Evolutionary conservation across 805 yeast genomes (phyloP).

Genomic region (Cyberlindnera mrakii): DNA sequence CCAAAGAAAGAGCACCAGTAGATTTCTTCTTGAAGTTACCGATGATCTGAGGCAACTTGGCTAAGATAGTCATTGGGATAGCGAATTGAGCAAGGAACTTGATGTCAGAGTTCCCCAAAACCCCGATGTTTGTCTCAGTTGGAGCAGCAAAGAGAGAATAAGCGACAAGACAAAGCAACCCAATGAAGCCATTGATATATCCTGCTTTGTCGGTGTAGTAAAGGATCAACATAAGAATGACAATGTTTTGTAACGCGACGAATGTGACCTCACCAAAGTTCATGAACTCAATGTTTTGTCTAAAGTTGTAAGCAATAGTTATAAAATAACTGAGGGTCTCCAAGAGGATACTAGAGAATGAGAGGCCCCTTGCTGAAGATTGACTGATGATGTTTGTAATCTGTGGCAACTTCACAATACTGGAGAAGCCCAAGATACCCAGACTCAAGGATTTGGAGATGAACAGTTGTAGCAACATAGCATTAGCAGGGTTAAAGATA

Average conservation of each 20-base stretch:
- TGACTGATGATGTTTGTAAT: slow-evolving; percentile 27
- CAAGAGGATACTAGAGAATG: slow-evolving; percentile 26
- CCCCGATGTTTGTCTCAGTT: slow-evolving; percentile 10
- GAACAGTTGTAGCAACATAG: slow-evolving; percentile 24
- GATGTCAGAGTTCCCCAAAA: slow-evolving; percentile 20
- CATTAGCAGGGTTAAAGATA: slow-evolving; percentile 17
- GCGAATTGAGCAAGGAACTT: slow-evolving; percentile 26
- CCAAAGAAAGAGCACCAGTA: slow-evolving; percentile 36
- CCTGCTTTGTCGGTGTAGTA: slow-evolving; percentile 11
- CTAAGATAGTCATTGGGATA: slow-evolving; percentile 29
- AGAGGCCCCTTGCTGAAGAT: slow-evolving; percentile 30
- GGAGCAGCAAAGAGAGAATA: slow-evolving; percentile 19
- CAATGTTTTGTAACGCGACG: slow-evolving; percentile 30
- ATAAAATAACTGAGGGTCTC: slow-evolving; percentile 30
- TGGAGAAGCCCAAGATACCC: slow-evolving; percentile 31
- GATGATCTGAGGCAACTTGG: slow-evolving; percentile 37
- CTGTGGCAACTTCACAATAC: slow-evolving; percentile 37
- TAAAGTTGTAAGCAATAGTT: slow-evolving; percentile 30
- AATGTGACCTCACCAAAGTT: slow-evolving; percentile 35
- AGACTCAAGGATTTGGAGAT: slow-evolving; percentile 29
- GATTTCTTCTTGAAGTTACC: slow-evolving; percentile 31
- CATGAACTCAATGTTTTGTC: slow-evolving; percentile 29
- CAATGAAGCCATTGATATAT: slow-evolving; percentile 15
- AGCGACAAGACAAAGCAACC: slow-evolving; percentile 13
- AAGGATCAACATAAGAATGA: slow-evolving; percentile 26